These are phyloP conservation scores for Globisporangium nodosum DNA, from an alignment of 352 stramenopile species.

Conservation along the genomic window DNA sequence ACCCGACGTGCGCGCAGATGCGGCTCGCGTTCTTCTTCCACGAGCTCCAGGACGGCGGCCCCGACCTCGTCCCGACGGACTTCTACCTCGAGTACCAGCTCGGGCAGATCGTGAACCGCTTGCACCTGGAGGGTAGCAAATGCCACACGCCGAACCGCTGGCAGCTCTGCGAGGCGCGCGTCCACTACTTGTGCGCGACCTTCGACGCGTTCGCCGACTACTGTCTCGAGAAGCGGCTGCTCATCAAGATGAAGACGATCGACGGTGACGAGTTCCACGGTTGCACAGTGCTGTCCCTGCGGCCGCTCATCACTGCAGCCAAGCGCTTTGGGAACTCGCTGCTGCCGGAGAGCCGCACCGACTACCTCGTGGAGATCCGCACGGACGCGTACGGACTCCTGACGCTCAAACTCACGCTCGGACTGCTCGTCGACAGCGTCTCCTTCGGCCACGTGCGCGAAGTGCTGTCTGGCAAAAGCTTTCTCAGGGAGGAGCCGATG, in stretches of 20 bases:
- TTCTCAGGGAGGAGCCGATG: conserved; percentile 43
- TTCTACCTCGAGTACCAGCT: conserved; percentile 81
- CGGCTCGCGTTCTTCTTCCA: conserved; percentile 81
- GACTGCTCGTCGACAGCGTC: conserved; percentile 53
- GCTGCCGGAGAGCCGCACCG: conserved; percentile 38
- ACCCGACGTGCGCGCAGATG: conserved; percentile 67
- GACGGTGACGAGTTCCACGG: conserved; percentile 38
- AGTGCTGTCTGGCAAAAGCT: conserved; percentile 35
- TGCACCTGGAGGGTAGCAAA: conserved; percentile 77
- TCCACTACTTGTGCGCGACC: conserved; percentile 66
- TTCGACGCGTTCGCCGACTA: conserved; percentile 66
- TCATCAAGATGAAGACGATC: conserved; percentile 60
- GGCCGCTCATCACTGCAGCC: conserved; percentile 39
- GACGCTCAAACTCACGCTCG: conserved; percentile 72
- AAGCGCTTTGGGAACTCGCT: conserved; percentile 59
- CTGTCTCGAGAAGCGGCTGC: conserved; percentile 53
- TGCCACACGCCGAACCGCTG: conserved; percentile 73
- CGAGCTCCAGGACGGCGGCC: conserved; percentile 69
- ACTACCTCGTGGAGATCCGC: conserved; percentile 64
- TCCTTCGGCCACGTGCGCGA: conserved; percentile 53
- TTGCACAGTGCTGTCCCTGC: conserved; percentile 47
- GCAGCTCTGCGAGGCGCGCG: conserved; percentile 69
- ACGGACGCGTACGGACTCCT: conserved; percentile 51
- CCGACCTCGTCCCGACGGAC: conserved; percentile 41
- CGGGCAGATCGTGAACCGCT: conserved; percentile 42